Percentiles rank a stretch among this genome's conserved stretches.
phyloP scores from a whole-genome alignment of 495 filamentous ascomycete genomes.

The Achaetomiella virescens region DNA sequence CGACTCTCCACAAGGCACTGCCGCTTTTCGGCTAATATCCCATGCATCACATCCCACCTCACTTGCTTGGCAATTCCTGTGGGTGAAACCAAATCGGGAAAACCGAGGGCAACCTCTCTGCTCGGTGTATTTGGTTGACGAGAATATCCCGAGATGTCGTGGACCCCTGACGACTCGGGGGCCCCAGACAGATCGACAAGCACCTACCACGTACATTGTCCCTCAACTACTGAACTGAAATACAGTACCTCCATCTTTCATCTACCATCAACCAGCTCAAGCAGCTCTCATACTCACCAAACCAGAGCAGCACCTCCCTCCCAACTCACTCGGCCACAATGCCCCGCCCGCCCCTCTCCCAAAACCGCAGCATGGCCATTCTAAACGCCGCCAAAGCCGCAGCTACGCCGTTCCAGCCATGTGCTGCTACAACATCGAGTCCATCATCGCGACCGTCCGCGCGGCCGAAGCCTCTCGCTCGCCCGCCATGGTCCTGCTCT shows the following conservation, averaged over 20 bases:
- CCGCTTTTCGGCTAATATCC: slow-evolving; percentile 23
- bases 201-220: no score
- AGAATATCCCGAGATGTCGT: no score
- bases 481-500: slow-evolving; percentile 76
- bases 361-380: slow-evolving; percentile 63
- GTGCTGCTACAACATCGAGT: slow-evolving; percentile 84
- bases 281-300: background rate
- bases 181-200: no score
- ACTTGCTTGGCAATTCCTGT: slow-evolving; percentile 16
- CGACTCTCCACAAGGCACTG: slow-evolving; percentile 13
- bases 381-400: slow-evolving; percentile 58
- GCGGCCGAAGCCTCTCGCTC: slow-evolving; percentile 69
- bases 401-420: slow-evolving; percentile 69
- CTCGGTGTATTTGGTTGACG: background rate
- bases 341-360: slow-evolving; percentile 41
- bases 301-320: slow-evolving; percentile 11
- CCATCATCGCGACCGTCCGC: slow-evolving; percentile 69
- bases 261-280: slow-evolving; percentile 1
- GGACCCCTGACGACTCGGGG: no score
- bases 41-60: slow-evolving; percentile 8
- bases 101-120: slow-evolving; percentile 12
- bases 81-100: slow-evolving; percentile 19
- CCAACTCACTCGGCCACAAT: slow-evolving; percentile 31
- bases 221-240: no score
- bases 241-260: background rate